Evolutionary conservation across 257 asterid genomes (phyloP), one percentile per base, ranked within the genome.

Genomic region (Euphrasia confusa): DNA sequence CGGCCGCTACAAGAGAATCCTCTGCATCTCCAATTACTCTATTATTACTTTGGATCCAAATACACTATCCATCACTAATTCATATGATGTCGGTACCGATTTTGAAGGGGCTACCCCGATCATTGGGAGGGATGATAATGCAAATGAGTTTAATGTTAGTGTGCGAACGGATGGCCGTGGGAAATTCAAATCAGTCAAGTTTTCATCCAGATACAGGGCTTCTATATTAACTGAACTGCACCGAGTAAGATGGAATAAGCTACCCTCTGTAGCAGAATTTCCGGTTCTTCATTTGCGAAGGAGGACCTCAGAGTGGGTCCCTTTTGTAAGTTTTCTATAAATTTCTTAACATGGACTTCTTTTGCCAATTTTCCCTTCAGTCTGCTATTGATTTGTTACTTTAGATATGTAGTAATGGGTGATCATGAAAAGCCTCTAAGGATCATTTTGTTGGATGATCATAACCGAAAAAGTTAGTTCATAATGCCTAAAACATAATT

Each of bases 121-220:
- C 61, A 70, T 78, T 65, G 96, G 97, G 65, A 81, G 90, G 78
- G 99, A 87, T 65, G 97, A 89, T 26, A 75, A 47, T 68, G 75
- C 96, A 2, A 79, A 59, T 61, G 99, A 93, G 94, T 89, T 93
- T 62, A 87, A 77, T 69, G 17, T 93, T 10, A 89, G 91, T 67
- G 86, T 85, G 71, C 75, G 99, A 77, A 84, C 97, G 7, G 99
- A 93, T 72, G 99, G 99, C 48, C 84, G 88, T 15, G 99, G 99
- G 40, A 93, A 89, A 58, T 93, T 89, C 65, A 93, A 87, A 78
- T 70, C 82, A 26, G 71, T 93, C 10, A 93, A 87, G 82, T 83
- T 93, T 44, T 93, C 99, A 27, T 84, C 96, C 21, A 81, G 68
- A 69, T 89, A 79, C 73, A 80, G 95, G 78, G 91, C 91, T 3